Conservation (phyloP, 1,139 yeast species). For the Yamadazyma triangularis region DNA sequence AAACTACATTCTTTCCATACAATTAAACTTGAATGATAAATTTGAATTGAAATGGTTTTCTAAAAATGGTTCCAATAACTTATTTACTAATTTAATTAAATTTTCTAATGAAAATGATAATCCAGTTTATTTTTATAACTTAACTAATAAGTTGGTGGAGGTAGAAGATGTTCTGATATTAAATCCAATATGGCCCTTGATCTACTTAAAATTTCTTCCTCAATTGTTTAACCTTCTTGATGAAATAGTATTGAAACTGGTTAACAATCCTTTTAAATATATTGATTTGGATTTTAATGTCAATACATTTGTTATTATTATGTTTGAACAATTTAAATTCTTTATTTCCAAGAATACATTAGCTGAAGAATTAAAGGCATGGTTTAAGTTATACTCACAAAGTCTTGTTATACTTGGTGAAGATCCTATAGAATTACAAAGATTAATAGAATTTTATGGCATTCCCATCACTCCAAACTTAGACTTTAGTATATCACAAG, state of each 20-base stretch:
- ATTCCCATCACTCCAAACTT: neutral
- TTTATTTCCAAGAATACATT: constrained; percentile 5
- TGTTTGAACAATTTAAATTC: constrained; percentile 65
- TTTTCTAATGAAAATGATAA: constrained; percentile 26
- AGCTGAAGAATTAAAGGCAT: constrained; percentile 18
- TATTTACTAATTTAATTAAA: constrained; percentile 57
- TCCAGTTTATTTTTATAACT: constrained; percentile 25
- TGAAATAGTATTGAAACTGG: constrained; percentile 64
- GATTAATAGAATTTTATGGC: constrained; percentile 6
- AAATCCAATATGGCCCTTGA: constrained; percentile 10
- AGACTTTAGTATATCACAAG: constrained; percentile 4
- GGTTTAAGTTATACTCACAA: constrained; percentile 50
- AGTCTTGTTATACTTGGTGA: constrained; percentile 54
- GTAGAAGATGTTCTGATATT: constrained; percentile 7
- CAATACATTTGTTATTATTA: constrained; percentile 64
- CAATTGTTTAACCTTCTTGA: constrained; percentile 58
- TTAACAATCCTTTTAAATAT: constrained; percentile 74
- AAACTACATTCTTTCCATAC: constrained; percentile 20
- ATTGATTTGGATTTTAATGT: constrained; percentile 57
- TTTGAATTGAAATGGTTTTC: constrained; percentile 24
- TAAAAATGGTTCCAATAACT: constrained; percentile 19
- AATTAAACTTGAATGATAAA: constrained; percentile 31
- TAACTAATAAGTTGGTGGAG: constrained; percentile 7
- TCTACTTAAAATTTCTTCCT: constrained; percentile 7
- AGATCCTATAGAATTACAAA: constrained; percentile 19